phyloP scores from a whole-genome alignment of 306 rosid species.

The Coriaria nepalensis region DNA sequence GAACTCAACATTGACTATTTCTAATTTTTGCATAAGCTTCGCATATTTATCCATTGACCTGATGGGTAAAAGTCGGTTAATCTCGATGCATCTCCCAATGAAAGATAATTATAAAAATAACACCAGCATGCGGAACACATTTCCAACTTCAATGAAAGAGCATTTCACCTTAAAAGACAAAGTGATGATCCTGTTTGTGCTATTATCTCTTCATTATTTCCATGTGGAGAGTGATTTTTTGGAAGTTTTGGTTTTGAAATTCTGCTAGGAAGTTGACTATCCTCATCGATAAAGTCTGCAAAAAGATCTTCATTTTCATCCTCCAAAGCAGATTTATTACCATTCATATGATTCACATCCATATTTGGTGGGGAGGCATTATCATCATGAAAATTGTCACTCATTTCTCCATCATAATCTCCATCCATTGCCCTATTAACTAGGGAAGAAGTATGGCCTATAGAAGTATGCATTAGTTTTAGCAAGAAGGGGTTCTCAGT shows the following conservation, averaged over 20 bases:
- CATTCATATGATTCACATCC: constrained; percentile 35
- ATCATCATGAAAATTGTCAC: constrained; percentile 29
- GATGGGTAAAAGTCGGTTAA: constrained; percentile 17
- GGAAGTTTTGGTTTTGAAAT: constrained; percentile 41
- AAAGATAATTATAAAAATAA: too few species aligned
- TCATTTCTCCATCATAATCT: constrained; percentile 46
- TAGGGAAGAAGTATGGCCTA: constrained; percentile 29
- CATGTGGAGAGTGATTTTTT: constrained; percentile 30
- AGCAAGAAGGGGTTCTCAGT: constrained; percentile 73
- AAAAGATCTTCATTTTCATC: constrained; percentile 96
- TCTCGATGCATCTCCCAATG: too few species aligned
- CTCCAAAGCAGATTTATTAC: constrained; percentile 48
- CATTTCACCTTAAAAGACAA: constrained; percentile 66
- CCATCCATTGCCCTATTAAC: constrained; percentile 39
- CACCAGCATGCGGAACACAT: neutral
- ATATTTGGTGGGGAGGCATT: constrained; percentile 40
- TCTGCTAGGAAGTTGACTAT: constrained; percentile 97
- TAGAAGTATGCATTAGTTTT: constrained; percentile 35
- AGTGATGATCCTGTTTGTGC: constrained; percentile 90
- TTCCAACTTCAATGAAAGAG: constrained; percentile 14
- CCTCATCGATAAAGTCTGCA: constrained; percentile 99
- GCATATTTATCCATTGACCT: constrained; percentile 98
- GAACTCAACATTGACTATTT: constrained; percentile 68
- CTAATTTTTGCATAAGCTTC: constrained; percentile 93
- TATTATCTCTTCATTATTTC: constrained; percentile 46